Evolutionary conservation across 768 basidiomycete species (phyloP).

Genomic region (Trametes villosa): DNA sequence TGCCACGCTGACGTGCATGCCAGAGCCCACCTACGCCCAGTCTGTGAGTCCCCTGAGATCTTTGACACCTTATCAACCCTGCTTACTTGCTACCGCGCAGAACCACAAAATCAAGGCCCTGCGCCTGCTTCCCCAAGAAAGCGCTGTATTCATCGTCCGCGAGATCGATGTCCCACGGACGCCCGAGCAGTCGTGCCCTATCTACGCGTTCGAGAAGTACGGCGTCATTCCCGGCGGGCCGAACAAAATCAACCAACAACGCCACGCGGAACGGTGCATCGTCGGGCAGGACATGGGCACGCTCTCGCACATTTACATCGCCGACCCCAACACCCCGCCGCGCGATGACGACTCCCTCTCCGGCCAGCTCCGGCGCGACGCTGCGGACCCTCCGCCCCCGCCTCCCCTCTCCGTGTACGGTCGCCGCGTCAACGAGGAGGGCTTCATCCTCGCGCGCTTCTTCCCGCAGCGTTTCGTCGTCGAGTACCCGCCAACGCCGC

Average conservation of each 20-base stretch:
- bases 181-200: not conserved
- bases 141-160: constrained; percentile 30
- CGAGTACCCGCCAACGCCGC: constrained; percentile 7
- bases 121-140: constrained; percentile 23
- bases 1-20: too few species aligned
- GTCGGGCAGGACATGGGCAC: not conserved
- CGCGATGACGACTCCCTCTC: constrained; percentile 13
- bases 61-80: not conserved
- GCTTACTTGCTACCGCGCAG: not conserved
- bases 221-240: constrained; percentile 15
- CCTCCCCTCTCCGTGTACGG: constrained; percentile 11
- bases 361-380: not conserved
- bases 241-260: not conserved
- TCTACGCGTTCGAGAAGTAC: constrained; percentile 23
- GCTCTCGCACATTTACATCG: constrained; percentile 14
- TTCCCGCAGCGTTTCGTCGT: constrained; percentile 5
- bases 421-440: not conserved
- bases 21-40: too few species aligned
- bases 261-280: not conserved
- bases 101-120: constrained; percentile 22
- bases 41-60: not conserved
- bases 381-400: not conserved
- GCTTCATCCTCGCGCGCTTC: constrained; percentile 15
- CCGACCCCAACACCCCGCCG: constrained; percentile 14
- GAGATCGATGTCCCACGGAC: constrained; percentile 8